These are phyloP conservation scores for Sextonia rubra DNA, from an alignment of 164 flowering plant species.

Conservation along the genomic window DNA sequence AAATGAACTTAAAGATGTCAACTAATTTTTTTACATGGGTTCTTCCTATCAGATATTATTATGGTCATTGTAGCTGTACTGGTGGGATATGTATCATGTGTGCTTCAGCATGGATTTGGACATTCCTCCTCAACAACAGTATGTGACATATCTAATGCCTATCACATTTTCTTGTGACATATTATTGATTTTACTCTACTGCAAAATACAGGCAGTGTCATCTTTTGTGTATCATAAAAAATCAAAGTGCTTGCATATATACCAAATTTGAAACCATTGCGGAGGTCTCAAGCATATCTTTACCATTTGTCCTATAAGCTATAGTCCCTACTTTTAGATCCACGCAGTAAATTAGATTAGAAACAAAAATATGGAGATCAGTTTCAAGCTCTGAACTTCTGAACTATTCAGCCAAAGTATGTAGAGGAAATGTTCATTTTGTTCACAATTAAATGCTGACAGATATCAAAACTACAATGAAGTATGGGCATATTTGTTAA, in stretches of 20 bases:
- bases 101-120: slow-evolving; percentile 82
- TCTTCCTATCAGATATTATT: slow-evolving; percentile 53
- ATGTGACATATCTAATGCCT: not conserved
- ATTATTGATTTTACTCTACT: not conserved
- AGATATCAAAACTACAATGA: too few species aligned
- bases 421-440: too few species aligned
- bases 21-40: not conserved
- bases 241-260: not conserved
- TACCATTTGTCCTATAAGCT: not conserved
- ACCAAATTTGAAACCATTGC: not conserved
- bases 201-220: too few species aligned
- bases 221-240: too few species aligned
- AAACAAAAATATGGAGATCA: not conserved
- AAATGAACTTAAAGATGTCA: not conserved
- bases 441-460: too few species aligned
- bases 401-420: too few species aligned
- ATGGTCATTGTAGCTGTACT: slow-evolving; percentile 78
- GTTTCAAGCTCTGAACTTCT: not conserved
- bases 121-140: slow-evolving; percentile 48
- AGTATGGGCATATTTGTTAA: too few species aligned
- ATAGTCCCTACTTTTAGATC: not conserved
- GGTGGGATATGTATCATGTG: slow-evolving; percentile 67
- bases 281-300: not conserved
- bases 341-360: not conserved
- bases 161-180: not conserved